Evolutionary conservation across 129 eudicot species (phyloP), one percentile per base, ranked within the genome.

Genomic region (Artemisia annua): DNA sequence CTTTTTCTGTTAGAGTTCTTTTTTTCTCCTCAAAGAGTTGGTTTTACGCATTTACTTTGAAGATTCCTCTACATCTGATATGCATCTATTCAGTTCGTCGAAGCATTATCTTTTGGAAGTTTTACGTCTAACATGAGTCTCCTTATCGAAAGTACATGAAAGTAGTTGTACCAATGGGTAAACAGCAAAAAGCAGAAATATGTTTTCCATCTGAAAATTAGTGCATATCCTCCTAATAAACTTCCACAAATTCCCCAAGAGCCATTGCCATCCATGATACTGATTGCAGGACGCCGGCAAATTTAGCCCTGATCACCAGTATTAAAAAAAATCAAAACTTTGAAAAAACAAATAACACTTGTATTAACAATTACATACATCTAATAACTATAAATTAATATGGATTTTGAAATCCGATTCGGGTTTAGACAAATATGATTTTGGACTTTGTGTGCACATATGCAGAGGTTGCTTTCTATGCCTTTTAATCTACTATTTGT

Each of bases 241-340:
- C n/a, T 90, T 70, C 99, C 99, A 78, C 80, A 86, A 16, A 94
- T 86, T 83, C 99, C 99, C 97, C 99, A 63, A 88, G 67, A 56
- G 99, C 99, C 99, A 90, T 94, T 79, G 99, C 63, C 84, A 94
- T 78, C 99, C 99, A 90, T 71, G 99, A 94, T 52, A 90, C 61
- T 35, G 99, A 30, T 3, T 30, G 35, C 35, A 30, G 35, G 35
- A 1, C 35, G 35, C 35, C 35, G 35, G 2, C 35, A 30, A 30
- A 30, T 30, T 30, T 30, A 30, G 35, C 35, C 35, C 35, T 30
- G 35, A 30, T 30, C 35, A 30, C 35, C 1, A 30, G 35, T 30
- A 30, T 30, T 30, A 4, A 30, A 30, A 2, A 30, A 30, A 3
- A 1, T 30, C 35, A 30, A 3, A 30, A 30, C 2, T 30, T 30